A percentile compares a stretch with the other conserved stretches of the same genome.
Conservation (phyloP, 2,329 filamentous ascomycete species). For the Aspergillus sp. region DNA sequence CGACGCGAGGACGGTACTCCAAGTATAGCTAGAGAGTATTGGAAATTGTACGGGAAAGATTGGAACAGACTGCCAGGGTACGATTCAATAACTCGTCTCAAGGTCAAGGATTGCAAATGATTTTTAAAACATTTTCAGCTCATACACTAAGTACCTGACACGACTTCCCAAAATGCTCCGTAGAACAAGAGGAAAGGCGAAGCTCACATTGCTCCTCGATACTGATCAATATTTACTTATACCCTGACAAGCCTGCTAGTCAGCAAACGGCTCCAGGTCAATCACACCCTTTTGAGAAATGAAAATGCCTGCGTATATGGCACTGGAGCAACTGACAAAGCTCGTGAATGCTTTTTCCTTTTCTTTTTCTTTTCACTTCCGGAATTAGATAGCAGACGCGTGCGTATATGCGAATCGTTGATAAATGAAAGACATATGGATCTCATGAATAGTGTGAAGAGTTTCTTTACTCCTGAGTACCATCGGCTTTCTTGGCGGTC, state of each 20-base stretch:
- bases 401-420: conserved; percentile 3
- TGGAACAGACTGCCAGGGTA: no score
- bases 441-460: background rate
- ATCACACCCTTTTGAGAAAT: background rate
- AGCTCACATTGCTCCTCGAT: conserved; percentile 1
- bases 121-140: background rate
- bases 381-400: conserved; percentile 10
- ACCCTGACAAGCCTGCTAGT: background rate
- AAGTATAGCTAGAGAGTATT: no score
- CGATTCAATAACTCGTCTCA: no score
- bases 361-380: background rate
- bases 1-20: no score
- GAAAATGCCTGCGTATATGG: background rate
- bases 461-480: conserved; percentile 23
- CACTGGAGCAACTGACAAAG: background rate
- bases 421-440: background rate
- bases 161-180: conserved; percentile 2
- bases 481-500: conserved; percentile 39
- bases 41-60: no score
- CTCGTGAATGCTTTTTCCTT: background rate
- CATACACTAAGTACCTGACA: conserved; percentile 3
- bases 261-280: background rate
- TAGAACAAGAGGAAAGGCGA: background rate
- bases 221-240: conserved; percentile 1
- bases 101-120: background rate